Conservation (phyloP, 352 stramenopile genomes). For the Pythium dissotocum region DNA sequence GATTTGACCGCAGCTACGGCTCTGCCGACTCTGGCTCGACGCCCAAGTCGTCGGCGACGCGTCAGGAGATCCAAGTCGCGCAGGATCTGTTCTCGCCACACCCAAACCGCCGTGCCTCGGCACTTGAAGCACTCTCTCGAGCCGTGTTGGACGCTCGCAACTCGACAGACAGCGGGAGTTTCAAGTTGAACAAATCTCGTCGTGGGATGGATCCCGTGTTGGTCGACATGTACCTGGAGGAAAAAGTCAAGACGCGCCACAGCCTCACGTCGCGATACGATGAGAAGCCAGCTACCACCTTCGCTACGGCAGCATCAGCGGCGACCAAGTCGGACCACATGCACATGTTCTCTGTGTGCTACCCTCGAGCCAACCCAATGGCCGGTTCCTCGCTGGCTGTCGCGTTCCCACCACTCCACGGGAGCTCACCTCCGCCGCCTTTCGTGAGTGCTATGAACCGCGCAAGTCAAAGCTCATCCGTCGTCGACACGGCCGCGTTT, state of each 20-base stretch:
- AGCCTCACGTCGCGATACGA: constrained; percentile 23
- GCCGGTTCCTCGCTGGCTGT: not conserved
- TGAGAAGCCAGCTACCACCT: constrained; percentile 1
- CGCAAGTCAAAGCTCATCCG: not conserved
- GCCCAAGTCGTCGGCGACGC: constrained; percentile 33
- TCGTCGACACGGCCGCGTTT: constrained; percentile 31
- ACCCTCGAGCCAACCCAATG: constrained; percentile 24
- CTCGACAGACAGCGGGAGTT: constrained; percentile 15
- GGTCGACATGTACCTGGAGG: constrained; percentile 62
- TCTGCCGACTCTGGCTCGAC: constrained; percentile 28
- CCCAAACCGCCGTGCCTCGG: constrained; percentile 45
- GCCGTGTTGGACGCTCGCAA: constrained; percentile 36
- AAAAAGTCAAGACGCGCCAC: constrained; percentile 34
- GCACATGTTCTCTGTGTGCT: constrained; percentile 22
- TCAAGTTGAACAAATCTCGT: constrained; percentile 15
- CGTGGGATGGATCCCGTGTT: constrained; percentile 34
- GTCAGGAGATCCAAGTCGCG: constrained; percentile 47
- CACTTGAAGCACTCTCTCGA: constrained; percentile 50
- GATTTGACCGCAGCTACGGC: constrained; percentile 28
- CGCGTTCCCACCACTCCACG: constrained; percentile 6
- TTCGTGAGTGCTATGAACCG: not conserved
- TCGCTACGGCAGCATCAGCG: constrained; percentile 17
- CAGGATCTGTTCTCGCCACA: constrained; percentile 66
- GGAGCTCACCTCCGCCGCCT: not conserved
- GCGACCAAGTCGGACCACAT: constrained; percentile 32